Percentiles rank a stretch among this genome's conserved stretches.
These are phyloP conservation scores for Solanum clarkiae DNA, from an alignment of 257 asterid species.

Conservation along the genomic window DNA sequence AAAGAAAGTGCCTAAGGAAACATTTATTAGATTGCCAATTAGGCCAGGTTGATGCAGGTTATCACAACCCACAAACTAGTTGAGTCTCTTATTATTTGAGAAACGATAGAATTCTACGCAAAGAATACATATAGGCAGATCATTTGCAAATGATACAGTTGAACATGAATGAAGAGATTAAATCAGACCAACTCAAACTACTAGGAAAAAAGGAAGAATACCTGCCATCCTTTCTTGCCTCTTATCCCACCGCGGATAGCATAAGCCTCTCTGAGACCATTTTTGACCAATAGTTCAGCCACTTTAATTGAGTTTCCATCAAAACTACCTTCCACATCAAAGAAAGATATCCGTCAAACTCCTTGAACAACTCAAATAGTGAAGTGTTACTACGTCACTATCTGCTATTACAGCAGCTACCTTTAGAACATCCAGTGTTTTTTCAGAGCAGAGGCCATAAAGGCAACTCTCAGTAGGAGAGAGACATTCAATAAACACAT, in stretches of 20 bases:
- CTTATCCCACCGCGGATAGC: conserved; percentile 84
- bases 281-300: conserved; percentile 75
- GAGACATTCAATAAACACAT: background rate
- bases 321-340: conserved; percentile 85
- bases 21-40: background rate
- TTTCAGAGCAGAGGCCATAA: background rate
- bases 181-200: background rate
- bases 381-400: background rate
- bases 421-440: background rate
- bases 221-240: conserved; percentile 96
- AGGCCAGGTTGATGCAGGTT: background rate
- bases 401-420: background rate
- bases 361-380: background rate
- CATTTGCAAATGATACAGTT: background rate
- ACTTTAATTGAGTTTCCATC: conserved; percentile 85
- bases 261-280: conserved; percentile 84
- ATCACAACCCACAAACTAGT: background rate
- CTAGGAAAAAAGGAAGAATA: conserved; percentile 1
- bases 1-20: background rate
- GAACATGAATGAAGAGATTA: background rate
- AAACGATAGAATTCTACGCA: background rate
- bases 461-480: background rate
- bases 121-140: background rate
- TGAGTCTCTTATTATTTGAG: background rate
- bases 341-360: conserved; percentile 23